phyloP scores from a whole-genome alignment of 164 flowering plant species.

The Stephania japonica region DNA sequence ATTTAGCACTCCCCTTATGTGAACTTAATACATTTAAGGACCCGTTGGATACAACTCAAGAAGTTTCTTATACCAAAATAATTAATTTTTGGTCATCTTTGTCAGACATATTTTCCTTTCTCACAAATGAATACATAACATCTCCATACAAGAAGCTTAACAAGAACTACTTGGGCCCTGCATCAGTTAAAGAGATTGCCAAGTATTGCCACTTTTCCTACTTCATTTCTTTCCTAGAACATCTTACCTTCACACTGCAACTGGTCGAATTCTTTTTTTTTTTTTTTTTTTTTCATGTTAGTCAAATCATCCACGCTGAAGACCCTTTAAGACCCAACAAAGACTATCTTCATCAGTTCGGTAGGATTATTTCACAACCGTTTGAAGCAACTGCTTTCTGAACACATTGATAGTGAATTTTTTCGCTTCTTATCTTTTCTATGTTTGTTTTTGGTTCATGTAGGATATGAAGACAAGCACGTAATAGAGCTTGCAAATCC shows the following conservation, averaged over 20 bases:
- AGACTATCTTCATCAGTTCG: slow-evolving; percentile 68
- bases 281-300: slow-evolving; percentile 16
- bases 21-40: slow-evolving; percentile 40
- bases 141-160: slow-evolving; percentile 72
- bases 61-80: slow-evolving; percentile 41
- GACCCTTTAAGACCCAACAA: slow-evolving; percentile 98
- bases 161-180: slow-evolving; percentile 80
- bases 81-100: not conserved
- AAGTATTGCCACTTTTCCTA: slow-evolving; percentile 35
- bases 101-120: not conserved
- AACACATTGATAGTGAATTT: not conserved
- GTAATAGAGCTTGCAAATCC: slow-evolving; percentile 66
- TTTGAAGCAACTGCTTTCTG: not conserved
- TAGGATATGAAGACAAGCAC: slow-evolving; percentile 79
- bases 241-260: slow-evolving; percentile 1
- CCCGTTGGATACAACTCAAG: slow-evolving; percentile 39
- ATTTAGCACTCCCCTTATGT: not conserved
- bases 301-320: slow-evolving; percentile 74
- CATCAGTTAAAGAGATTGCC: slow-evolving; percentile 81
- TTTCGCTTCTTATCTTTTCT: not conserved
- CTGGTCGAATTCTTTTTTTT: not conserved
- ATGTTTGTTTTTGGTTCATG: not conserved
- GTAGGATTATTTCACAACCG: slow-evolving; percentile 25
- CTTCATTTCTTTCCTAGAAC: not conserved
- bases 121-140: slow-evolving; percentile 55